Evolutionary conservation across 495 filamentous ascomycete genomes (phyloP), one percentile per base, ranked within the genome.

Genomic region (Hypoxylon rickii): DNA sequence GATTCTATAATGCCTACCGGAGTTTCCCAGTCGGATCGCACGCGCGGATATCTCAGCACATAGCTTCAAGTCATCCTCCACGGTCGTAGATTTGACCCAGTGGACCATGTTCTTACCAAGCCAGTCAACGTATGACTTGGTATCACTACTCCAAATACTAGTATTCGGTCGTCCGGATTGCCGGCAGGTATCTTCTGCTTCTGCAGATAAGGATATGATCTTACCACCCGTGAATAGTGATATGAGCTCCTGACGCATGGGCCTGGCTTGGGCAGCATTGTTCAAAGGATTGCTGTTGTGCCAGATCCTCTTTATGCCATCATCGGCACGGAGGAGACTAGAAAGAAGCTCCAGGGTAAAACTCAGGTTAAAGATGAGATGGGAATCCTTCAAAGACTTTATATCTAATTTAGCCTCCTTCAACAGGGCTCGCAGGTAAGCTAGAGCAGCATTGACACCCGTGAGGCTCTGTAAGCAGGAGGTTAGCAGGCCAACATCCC

Each of bases 21-120:
- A 73, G 72, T 93, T 87, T 3, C 90, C 92, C 49, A 97, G 70
- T 21, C 81, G 83, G 32, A 94, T 71, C 0, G 82, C 77, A 59
- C 86, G 88, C 7, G 79, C 78, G 26, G 86, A 76, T 20, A 96
- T 58, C 32, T 83, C 78, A 37, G 84, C 78, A 17, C 81, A 77
- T 24, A 81, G 67, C 53, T 82, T 86, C 17, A 70, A 68, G 22
- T 79, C 75, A 20, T 82, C 70, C 18, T 74, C 60, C 3, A 53
- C 34, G 2, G 53, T 47, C 16, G 69, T 51, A 11, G 76, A 68
- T 32, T 68, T 68, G 19, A 73, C 69, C 72, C 86, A 80, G 16
- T 72, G 48, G 11, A 76, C 76, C 33, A 92, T 76, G 60, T 85
- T 89, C 44, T 61, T 57, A 44, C 87, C 91, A 10, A 97, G 69